Base-by-base conservation (phyloP, 441 rosid species). In the Croton setiger region DNA sequence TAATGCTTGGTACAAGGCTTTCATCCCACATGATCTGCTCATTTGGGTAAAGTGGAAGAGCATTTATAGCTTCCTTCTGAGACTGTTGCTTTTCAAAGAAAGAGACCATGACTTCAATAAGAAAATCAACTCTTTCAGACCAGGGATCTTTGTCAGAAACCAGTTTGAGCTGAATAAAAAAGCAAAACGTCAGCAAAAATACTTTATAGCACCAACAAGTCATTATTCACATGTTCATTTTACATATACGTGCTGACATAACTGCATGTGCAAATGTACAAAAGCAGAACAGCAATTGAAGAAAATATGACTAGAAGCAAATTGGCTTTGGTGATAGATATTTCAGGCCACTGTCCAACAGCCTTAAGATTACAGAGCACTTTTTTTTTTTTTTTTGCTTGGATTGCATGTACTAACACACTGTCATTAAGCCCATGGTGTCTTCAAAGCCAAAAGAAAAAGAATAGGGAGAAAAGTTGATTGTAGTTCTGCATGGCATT, bases 11-110 rank as follows among this genome's bases (percentile, higher is more conserved):
- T 56, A 95, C 97, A 76, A 95, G 82, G 58, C 99, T 95, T 81
- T 95, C 99, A 76, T 95, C 98, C 99, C 99, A 95, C 99, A 95
- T 95, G 69, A 95, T 89, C 79, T 89, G 99, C 87, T 95, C 99
- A 73, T 95, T 92, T 58, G 99, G 99, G 82, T 95, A 95, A 55
- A 95, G 88, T 6, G 99, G 99, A 64, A 95, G 93, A 39, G 99
- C 96, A 84, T 95, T 95, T 79, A 95, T 92, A 55, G 99, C 93
- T 86, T 95, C 99, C 74, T 90, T 95, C 74, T 95, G 99, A 68
- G 99, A 95, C 72, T 84, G 92, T 64, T 92, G 98, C 79, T 88
- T 95, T 80, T 86, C 97, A 75, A 95, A 95, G 76, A 86, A 89
- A 67, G 98, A 89, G 77, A 95, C 88, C 84, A 95, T 89, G 57